Conservation (phyloP, 2,329 filamentous ascomycete species). For the Fusarium floridanum region DNA sequence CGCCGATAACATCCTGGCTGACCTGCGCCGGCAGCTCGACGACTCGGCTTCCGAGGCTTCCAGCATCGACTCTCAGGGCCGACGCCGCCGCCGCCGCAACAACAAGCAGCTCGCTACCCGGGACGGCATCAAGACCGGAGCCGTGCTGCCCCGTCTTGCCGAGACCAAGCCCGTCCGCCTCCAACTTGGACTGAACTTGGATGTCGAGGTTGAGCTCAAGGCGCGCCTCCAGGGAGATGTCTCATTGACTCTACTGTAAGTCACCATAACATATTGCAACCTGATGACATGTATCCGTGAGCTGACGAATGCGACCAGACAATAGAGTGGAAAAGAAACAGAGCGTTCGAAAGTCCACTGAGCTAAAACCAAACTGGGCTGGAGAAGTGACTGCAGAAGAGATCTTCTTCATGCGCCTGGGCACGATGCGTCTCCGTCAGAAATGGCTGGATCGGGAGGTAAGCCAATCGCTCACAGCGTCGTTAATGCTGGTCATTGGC, state of each 20-base stretch:
- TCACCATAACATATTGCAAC: background rate
- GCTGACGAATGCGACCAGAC: constrained; percentile 12
- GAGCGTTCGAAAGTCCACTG: constrained; percentile 27
- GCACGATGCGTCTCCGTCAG: constrained; percentile 29
- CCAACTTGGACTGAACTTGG: constrained; percentile 36
- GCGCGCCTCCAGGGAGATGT: constrained; percentile 36
- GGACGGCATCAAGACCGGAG: constrained; percentile 35
- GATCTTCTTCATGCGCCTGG: constrained; percentile 37
- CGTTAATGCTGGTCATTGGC: constrained; percentile 38
- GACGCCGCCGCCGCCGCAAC: constrained; percentile 36
- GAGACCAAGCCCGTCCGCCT: constrained; percentile 38
- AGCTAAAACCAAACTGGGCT: constrained; percentile 25
- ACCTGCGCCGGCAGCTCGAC: constrained; percentile 37
- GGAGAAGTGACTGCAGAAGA: constrained; percentile 35
- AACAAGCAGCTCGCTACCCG: constrained; percentile 36
- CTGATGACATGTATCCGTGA: background rate
- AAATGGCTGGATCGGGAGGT: constrained; percentile 34
- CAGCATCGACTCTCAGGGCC: constrained; percentile 36
- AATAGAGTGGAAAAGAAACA: constrained; percentile 39
- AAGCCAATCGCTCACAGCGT: constrained; percentile 35
- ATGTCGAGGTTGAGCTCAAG: constrained; percentile 37
- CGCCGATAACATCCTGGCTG: constrained; percentile 33
- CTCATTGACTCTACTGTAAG: constrained; percentile 38
- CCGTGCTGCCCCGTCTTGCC: constrained; percentile 31
- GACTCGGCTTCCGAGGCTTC: constrained; percentile 38